Conservation (phyloP, 2,329 filamentous ascomycete genomes). For the Verticillium isaacii region DNA sequence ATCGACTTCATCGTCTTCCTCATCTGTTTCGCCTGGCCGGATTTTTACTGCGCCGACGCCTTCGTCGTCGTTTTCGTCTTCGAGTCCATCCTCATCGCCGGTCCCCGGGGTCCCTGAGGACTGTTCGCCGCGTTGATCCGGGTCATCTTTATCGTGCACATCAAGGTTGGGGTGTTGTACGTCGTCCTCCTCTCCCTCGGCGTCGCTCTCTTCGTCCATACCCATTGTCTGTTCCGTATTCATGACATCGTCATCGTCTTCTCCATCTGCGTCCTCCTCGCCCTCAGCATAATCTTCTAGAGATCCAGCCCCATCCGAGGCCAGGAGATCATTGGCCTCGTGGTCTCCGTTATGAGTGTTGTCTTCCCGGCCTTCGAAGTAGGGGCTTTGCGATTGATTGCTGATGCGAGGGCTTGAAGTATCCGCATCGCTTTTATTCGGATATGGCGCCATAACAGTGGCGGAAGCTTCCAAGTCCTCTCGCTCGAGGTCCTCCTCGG, state of each 20-base stretch:
- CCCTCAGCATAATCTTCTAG: constrained; percentile 14
- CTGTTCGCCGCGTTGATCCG: neutral
- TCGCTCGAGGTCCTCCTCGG: constrained; percentile 37
- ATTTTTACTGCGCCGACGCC: constrained; percentile 55
- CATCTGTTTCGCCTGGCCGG: constrained; percentile 44
- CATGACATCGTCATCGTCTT: constrained; percentile 23
- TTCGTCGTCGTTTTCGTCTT: constrained; percentile 38
- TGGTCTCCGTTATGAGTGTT: constrained; percentile 4
- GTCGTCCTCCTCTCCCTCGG: constrained; percentile 28
- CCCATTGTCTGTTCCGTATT: constrained; percentile 6
- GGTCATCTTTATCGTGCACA: neutral
- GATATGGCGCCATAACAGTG: neutral
- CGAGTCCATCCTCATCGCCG: constrained; percentile 12
- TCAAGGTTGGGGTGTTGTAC: constrained; percentile 21
- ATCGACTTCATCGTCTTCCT: constrained; percentile 34
- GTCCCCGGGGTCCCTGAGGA: neutral
- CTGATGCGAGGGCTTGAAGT: neutral
- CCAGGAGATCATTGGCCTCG: neutral
- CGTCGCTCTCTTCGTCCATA: constrained; percentile 33
- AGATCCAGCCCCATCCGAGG: neutral
- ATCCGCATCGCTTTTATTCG: neutral
- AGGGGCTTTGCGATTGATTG: neutral
- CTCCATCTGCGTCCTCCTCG: constrained; percentile 17
- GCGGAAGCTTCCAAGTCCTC: constrained; percentile 30
- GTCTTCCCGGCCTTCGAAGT: constrained; percentile 3